Conservation (phyloP, 2,329 filamentous ascomycete species). For the Calonectria crousiana region DNA sequence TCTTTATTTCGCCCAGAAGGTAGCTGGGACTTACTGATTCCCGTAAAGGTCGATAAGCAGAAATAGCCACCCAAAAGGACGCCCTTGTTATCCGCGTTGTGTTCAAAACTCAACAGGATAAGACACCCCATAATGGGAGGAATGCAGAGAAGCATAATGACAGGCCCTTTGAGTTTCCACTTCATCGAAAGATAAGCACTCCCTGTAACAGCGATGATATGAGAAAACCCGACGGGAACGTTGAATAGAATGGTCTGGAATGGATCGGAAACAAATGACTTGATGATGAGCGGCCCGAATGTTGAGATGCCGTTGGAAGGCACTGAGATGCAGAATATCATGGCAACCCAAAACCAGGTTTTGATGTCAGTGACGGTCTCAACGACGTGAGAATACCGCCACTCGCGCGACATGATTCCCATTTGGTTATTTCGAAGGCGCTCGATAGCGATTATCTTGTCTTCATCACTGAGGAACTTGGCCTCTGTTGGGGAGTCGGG, state of each 20-base stretch:
- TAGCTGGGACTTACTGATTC: constrained; percentile 52
- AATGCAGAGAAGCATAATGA: constrained; percentile 66
- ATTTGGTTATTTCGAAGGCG: constrained; percentile 67
- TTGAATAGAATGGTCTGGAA: constrained; percentile 72
- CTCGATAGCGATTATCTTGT: constrained; percentile 67
- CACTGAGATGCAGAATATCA: constrained; percentile 67
- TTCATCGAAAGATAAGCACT: constrained; percentile 68
- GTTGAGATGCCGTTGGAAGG: constrained; percentile 69
- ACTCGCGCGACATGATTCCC: constrained; percentile 64
- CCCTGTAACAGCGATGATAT: constrained; percentile 69
- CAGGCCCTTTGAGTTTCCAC: constrained; percentile 67
- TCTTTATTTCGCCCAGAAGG: constrained; percentile 30
- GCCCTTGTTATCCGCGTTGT: constrained; percentile 58
- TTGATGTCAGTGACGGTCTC: constrained; percentile 70
- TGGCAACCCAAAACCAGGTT: constrained; percentile 69
- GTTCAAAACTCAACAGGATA: constrained; percentile 64
- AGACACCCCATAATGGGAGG: constrained; percentile 69
- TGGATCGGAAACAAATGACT: constrained; percentile 68
- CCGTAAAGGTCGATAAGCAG: constrained; percentile 68
- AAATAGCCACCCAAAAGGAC: constrained; percentile 69
- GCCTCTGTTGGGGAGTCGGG: constrained; percentile 64
- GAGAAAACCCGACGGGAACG: constrained; percentile 70
- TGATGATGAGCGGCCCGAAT: constrained; percentile 71
- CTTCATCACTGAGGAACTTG: constrained; percentile 62
- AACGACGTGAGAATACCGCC: constrained; percentile 62